Conservation (phyloP, 2,329 filamentous ascomycete species). For the Penicillium paneum region DNA sequence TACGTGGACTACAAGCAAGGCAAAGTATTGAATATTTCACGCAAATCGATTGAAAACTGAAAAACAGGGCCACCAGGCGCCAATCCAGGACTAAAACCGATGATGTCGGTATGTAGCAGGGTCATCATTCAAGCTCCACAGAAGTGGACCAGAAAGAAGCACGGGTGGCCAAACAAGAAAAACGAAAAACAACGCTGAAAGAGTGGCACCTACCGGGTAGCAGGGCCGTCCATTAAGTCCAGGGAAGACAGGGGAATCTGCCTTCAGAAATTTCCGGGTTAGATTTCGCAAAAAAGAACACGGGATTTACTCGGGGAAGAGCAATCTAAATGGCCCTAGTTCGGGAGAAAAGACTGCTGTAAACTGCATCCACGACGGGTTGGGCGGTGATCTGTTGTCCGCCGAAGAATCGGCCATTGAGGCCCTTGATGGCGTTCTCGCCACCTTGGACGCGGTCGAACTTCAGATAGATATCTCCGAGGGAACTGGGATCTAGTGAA, state of each 20-base stretch:
- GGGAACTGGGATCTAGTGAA: slow-evolving; percentile 85
- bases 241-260: slow-evolving; percentile 21
- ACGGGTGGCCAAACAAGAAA: slow-evolving; percentile 17
- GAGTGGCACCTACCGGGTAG: slow-evolving; percentile 38
- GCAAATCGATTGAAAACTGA: not conserved
- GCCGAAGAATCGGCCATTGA: slow-evolving; percentile 95
- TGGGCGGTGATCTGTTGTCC: slow-evolving; percentile 88
- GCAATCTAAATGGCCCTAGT: slow-evolving; percentile 70
- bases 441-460: slow-evolving; percentile 94
- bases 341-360: slow-evolving; percentile 91
- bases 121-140: not conserved
- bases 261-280: slow-evolving; percentile 22
- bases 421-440: slow-evolving; percentile 94
- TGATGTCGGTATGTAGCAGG: slow-evolving; percentile 21
- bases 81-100: slow-evolving; percentile 18
- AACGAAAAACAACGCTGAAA: slow-evolving; percentile 22
- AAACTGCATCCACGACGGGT: slow-evolving; percentile 96
- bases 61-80: not conserved
- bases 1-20: not conserved
- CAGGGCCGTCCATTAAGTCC: slow-evolving; percentile 32
- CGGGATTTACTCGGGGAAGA: slow-evolving; percentile 19
- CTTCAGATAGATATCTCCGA: slow-evolving; percentile 97
- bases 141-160: slow-evolving; percentile 1
- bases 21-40: not conserved
- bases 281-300: slow-evolving; percentile 27